Conservation (phyloP, 2,329 filamentous ascomycete genomes). For the Colletotrichum higginsianum region DNA sequence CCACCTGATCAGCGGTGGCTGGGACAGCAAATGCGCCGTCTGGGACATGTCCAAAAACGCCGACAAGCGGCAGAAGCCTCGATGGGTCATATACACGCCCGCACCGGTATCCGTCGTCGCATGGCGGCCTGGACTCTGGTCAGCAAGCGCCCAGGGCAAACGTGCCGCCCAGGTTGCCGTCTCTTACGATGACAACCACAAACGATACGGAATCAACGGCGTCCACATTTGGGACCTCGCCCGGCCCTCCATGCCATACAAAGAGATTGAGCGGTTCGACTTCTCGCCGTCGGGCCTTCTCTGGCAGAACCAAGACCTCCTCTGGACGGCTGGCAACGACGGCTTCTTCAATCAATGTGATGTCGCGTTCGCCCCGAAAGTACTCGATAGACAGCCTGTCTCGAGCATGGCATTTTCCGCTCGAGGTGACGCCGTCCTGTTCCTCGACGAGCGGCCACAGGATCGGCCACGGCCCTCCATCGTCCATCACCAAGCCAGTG, state of each 20-base stretch:
- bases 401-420: conserved; percentile 74
- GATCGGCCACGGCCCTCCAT: conserved; percentile 60
- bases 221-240: conserved; percentile 81
- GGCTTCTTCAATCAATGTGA: conserved; percentile 76
- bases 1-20: conserved; percentile 75
- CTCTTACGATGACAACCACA: conserved; percentile 71
- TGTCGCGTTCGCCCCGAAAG: conserved; percentile 73
- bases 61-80: conserved; percentile 76
- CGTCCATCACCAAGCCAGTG: conserved; percentile 52
- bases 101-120: conserved; percentile 72
- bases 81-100: conserved; percentile 73
- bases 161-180: conserved; percentile 75
- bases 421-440: conserved; percentile 71
- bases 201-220: conserved; percentile 68
- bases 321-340: conserved; percentile 77
- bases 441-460: conserved; percentile 71
- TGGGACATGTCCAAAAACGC: conserved; percentile 75
- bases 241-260: conserved; percentile 76
- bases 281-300: conserved; percentile 70
- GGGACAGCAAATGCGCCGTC: conserved; percentile 74
- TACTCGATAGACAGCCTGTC: conserved; percentile 74
- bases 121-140: conserved; percentile 77
- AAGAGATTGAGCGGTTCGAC: conserved; percentile 74
- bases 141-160: conserved; percentile 72
- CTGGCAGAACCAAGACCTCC: conserved; percentile 75